A percentile compares a stretch with the other conserved stretches of the same genome.
phyloP scores from a whole-genome alignment of 345 rosid species.

The Erysimum cheiranthoides region DNA sequence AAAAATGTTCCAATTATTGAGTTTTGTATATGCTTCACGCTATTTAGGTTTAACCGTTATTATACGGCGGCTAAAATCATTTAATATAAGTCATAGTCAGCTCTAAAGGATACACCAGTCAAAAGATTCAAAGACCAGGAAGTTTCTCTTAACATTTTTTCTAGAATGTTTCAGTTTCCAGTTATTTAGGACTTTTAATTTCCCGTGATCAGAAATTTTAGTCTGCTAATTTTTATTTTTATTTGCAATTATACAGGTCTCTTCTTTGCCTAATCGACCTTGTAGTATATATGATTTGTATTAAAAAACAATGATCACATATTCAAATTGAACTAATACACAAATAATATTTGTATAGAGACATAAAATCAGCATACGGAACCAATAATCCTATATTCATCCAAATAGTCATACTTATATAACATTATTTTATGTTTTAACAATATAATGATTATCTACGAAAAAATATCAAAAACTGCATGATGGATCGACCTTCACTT shows the following conservation, averaged over 20 bases:
- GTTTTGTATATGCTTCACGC: constrained; percentile 10
- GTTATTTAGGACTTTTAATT: background rate
- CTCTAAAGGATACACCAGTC: constrained; percentile 18
- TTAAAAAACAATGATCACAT: background rate
- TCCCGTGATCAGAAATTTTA: background rate
- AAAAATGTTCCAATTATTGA: constrained; percentile 13
- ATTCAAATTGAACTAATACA: background rate
- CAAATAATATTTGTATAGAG: background rate
- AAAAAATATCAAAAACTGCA: background rate
- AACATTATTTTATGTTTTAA: background rate
- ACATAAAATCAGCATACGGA: background rate
- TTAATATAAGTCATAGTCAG: constrained; percentile 24
- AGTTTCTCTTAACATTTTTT: constrained; percentile 20
- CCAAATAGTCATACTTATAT: background rate
- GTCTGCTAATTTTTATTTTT: background rate
- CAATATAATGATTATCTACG: background rate
- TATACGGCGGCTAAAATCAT: constrained; percentile 18
- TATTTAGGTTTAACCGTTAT: constrained; percentile 29
- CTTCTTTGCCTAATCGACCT: background rate
- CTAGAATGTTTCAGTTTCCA: constrained; percentile 6
- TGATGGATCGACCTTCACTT: background rate
- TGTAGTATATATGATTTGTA: background rate
- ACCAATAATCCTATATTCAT: background rate
- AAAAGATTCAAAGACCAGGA: constrained; percentile 26
- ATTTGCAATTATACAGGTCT: too few species aligned